phyloP scores from a whole-genome alignment of 129 eudicot genomes.

The Tagetes erecta region DNA sequence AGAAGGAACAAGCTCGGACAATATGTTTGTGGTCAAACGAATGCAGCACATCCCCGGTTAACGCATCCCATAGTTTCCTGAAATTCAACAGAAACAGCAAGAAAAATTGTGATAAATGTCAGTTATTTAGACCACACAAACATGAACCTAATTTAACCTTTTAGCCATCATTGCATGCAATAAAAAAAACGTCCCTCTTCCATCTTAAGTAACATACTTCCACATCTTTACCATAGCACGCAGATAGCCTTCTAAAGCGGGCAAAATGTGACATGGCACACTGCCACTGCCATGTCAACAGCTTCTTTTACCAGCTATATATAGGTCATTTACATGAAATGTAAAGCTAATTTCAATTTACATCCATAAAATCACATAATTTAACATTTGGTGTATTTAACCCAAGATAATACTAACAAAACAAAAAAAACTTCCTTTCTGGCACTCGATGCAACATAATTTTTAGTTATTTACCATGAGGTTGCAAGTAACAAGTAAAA shows the following conservation, averaged over 20 bases:
- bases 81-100: neutral
- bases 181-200: neutral
- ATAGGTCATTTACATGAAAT: neutral
- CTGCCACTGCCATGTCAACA: neutral
- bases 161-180: neutral
- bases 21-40: conserved; percentile 87
- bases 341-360: too few relatives aligned
- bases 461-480: too few relatives aligned
- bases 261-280: neutral
- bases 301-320: neutral
- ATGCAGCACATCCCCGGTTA: conserved; percentile 67
- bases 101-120: neutral
- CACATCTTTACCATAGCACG: neutral
- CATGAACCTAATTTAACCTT: neutral
- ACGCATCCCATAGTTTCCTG: conserved; percentile 84
- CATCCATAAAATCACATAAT: too few relatives aligned
- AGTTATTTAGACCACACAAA: neutral
- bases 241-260: neutral
- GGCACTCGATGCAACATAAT: too few relatives aligned
- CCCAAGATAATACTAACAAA: neutral
- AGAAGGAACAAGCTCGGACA: conserved; percentile 75
- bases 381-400: neutral
- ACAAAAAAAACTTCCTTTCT: neutral
- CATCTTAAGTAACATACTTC: neutral
- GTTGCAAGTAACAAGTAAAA: too few relatives aligned